Evolutionary conservation across 768 basidiomycete genomes (phyloP), one percentile per base, ranked within the genome.

Genomic region (Xerocomus spinulosus): DNA sequence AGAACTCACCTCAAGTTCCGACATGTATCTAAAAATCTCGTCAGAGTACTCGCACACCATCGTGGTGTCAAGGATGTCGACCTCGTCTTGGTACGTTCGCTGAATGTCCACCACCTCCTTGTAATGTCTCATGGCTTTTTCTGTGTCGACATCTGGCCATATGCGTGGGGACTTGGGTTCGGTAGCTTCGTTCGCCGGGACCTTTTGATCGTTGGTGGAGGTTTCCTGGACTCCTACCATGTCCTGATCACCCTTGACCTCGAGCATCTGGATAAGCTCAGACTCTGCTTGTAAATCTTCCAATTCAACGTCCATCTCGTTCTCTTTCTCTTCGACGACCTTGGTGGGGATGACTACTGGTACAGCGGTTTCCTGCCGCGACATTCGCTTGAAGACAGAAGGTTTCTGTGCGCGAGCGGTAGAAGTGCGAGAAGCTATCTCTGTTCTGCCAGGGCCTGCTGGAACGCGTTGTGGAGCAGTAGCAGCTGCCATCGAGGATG

Each of bases 21-120:
- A 74, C 96, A 99, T 99, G 68, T 98, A 97, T 54, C 82, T 77
- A 63, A 98, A 98, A 66, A 99, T 98, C 48, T 99, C 95, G 13
- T 97, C 92, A n/a, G 92, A 79, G 62, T 99, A 99, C 68, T 99
- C 96, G 15, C 94, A 92, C 34, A 96, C 95, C 94, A 99, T 95
- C 1, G 90, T 89, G 35, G 87, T 86, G 44, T 81, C 74, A 66
- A 83, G 76, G 30, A 80, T 71, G 43, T 90, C 87, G 34, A 80
- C 68, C 52, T 95, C 86, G 48, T 83, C 83, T 32, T 85, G 78
- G 65, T 82, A 85, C 30, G 67, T 68, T 40, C 64, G 65, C 44
- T 82, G 81, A 50, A 99, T 73, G 23, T 76, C 73, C 17, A 82
- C 73, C 24, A 98, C 70, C 61, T 89, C 76, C 46, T 70, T 73